phyloP scores from a whole-genome alignment of 2,329 filamentous ascomycete species.

The Chaetomium strumarium region DNA sequence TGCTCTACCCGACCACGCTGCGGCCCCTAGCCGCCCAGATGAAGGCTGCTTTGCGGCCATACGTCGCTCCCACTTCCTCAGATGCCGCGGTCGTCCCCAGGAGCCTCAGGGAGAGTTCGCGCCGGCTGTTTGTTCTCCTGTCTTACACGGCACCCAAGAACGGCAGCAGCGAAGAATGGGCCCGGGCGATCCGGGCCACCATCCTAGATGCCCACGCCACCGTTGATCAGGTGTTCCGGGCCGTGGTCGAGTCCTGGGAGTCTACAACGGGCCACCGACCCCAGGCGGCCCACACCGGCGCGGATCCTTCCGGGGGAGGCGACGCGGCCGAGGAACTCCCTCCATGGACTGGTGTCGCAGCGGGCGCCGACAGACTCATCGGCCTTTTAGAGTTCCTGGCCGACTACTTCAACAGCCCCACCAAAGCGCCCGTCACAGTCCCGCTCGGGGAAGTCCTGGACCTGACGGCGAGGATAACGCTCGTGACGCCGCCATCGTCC shows the following conservation, averaged over 20 bases:
- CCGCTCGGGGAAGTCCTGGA: constrained; percentile 65
- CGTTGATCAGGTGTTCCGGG: constrained; percentile 71
- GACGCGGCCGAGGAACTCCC: constrained; percentile 49
- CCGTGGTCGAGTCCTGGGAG: constrained; percentile 77
- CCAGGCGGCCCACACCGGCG: constrained; percentile 39
- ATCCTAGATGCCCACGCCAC: constrained; percentile 63
- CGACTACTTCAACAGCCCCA: constrained; percentile 57
- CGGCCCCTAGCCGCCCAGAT: constrained; percentile 69
- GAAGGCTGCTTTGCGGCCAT: constrained; percentile 50
- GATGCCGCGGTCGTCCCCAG: constrained; percentile 44
- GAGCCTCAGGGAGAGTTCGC: constrained; percentile 51
- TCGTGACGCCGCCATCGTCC: constrained; percentile 49
- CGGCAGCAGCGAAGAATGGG: constrained; percentile 72
- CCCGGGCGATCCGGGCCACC: constrained; percentile 54
- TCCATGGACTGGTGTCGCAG: constrained; percentile 66
- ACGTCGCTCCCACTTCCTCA: constrained; percentile 59
- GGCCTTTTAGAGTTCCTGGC: constrained; percentile 61
- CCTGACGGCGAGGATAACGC: constrained; percentile 62
- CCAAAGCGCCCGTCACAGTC: constrained; percentile 58
- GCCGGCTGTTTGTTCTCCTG: constrained; percentile 62
- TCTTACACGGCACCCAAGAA: constrained; percentile 79
- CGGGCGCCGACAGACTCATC: constrained; percentile 64
- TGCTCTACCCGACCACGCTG: constrained; percentile 78
- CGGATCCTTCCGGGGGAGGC: constrained; percentile 43
- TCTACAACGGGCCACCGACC: constrained; percentile 49